Evolutionary conservation across 768 basidiomycete genomes (phyloP).

Genomic region (Gautieria morchelliformis): DNA sequence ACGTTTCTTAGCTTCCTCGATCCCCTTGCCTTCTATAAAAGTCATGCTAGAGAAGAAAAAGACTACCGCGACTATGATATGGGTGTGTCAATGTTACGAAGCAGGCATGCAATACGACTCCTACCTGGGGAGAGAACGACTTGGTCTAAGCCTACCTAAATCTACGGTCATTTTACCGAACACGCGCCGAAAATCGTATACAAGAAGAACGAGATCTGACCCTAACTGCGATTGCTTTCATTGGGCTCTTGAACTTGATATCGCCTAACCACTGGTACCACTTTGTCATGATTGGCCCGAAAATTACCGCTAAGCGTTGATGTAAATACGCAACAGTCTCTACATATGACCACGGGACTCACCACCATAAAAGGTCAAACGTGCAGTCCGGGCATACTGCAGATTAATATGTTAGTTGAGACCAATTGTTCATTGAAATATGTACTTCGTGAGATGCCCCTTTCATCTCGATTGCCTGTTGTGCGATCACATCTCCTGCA

Average conservation of each 20-base stretch:
- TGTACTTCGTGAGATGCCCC: conserved; percentile 70
- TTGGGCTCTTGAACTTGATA: conserved; percentile 56
- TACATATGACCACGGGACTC: conserved; percentile 6
- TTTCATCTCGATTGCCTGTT: conserved; percentile 70
- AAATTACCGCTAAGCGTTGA: conserved; percentile 42
- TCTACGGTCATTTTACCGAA: conserved; percentile 6
- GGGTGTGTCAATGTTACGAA: conserved; percentile 11
- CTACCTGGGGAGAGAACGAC: conserved; percentile 61
- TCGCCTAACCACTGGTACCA: conserved; percentile 73
- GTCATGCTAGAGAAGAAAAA: conserved; percentile 72
- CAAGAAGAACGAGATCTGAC: conserved; percentile 27
- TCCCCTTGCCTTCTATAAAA: conserved; percentile 64
- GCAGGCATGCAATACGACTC: conserved; percentile 24
- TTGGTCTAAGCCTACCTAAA: conserved; percentile 77
- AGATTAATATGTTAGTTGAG: not conserved
- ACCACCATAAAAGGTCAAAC: conserved; percentile 71
- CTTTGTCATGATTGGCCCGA: conserved; percentile 73
- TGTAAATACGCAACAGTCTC: not conserved
- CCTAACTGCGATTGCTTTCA: conserved; percentile 48
- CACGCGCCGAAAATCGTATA: not conserved
- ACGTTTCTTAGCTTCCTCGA: conserved; percentile 38
- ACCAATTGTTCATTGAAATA: conserved; percentile 8
- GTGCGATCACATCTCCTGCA: conserved; percentile 72
- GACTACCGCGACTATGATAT: conserved; percentile 30
- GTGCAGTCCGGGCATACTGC: conserved; percentile 50